Base-by-base conservation (phyloP, 768 basidiomycete species). In the Tricholoma matsutake region DNA sequence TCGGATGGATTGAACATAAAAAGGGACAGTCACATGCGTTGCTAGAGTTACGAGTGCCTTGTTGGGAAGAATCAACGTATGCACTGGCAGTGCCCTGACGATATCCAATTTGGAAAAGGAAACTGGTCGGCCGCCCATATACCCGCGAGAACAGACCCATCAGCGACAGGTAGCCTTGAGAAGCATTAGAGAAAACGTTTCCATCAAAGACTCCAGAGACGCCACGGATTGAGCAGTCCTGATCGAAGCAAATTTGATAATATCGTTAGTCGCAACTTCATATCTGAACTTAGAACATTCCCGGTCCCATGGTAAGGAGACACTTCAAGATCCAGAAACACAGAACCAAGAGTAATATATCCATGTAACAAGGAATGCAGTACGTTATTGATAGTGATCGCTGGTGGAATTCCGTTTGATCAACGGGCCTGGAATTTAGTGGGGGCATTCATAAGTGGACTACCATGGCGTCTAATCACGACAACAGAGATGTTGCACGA, bases 121-220 rank as follows among this genome's bases (percentile, higher is more conserved):
- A 72, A 74, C 60, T 76, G 72, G 45, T 75, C 75, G 25, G 74
- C 73, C 16, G 75, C 73, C 76, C 76, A 76, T 32, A 75, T 74
- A 11, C 76, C 76, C 43, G 72, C 67, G 54, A 71, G 70, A 52
- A 76, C 22, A 25, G 22, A 25, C 22, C 22, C 69, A 29, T 69
- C 56, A 14, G 66, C 54, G 56, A 65, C 74, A 6, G 68, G 45
- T n/a, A 32, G n/a, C 10, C 16, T 34, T 29, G 4, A 52, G 39
- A 31, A 52, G 25, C 16, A 31, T 32, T 31, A 10, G 16, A 77
- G 62, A 74, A 73, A 55, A 77, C 76, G 61, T 74, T 75, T 35
- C 76, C 76, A 43, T 76, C 75, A 16, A 72, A 70, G 29, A 76
- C 69, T 16, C 75, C 76, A 34, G 66, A 72, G 5, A 68, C 67